Percentiles rank a stretch among this genome's conserved stretches.
Conservation (phyloP, 345 rosid species). For the Gossypium australe region DNA sequence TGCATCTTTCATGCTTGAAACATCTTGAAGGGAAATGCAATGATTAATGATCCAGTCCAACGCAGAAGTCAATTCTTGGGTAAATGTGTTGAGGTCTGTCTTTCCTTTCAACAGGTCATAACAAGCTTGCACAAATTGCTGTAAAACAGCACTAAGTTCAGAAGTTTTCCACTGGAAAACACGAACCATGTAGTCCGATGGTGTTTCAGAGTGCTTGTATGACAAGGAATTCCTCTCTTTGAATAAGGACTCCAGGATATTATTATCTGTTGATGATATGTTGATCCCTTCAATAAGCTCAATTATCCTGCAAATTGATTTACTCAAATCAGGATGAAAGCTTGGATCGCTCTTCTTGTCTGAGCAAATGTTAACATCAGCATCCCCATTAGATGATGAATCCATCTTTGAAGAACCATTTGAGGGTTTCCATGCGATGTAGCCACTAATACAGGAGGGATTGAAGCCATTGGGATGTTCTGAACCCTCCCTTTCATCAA, state of each 20-base stretch:
- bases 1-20: slow-evolving; percentile 79
- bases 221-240: slow-evolving; percentile 36
- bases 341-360: slow-evolving; percentile 22
- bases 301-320: slow-evolving; percentile 51
- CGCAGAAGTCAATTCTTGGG: slow-evolving; percentile 49
- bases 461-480: slow-evolving; percentile 4
- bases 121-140: slow-evolving; percentile 60
- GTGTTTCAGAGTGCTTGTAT: slow-evolving; percentile 38
- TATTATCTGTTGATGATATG: slow-evolving; percentile 25
- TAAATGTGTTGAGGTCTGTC: slow-evolving; percentile 51
- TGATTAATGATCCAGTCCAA: slow-evolving; percentile 85
- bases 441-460: slow-evolving; percentile 17
- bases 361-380: slow-evolving; percentile 14
- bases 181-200: slow-evolving; percentile 64
- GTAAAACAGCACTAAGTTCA: slow-evolving; percentile 50
- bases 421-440: slow-evolving; percentile 23
- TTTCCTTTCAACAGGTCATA: slow-evolving; percentile 54
- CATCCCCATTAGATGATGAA: slow-evolving; percentile 12
- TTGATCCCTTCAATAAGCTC: slow-evolving; percentile 64
- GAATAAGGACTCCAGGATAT: slow-evolving; percentile 21
- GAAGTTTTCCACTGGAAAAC: slow-evolving; percentile 88
- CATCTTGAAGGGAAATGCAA: slow-evolving; percentile 90
- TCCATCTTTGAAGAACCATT: slow-evolving; percentile 20
- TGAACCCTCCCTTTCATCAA: slow-evolving; percentile 22
- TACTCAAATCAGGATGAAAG: slow-evolving; percentile 38